Evolutionary conservation across 2,329 filamentous ascomycete species (phyloP), one percentile per base, ranked within the genome.

Genomic region (Emericellopsis atlantica): DNA sequence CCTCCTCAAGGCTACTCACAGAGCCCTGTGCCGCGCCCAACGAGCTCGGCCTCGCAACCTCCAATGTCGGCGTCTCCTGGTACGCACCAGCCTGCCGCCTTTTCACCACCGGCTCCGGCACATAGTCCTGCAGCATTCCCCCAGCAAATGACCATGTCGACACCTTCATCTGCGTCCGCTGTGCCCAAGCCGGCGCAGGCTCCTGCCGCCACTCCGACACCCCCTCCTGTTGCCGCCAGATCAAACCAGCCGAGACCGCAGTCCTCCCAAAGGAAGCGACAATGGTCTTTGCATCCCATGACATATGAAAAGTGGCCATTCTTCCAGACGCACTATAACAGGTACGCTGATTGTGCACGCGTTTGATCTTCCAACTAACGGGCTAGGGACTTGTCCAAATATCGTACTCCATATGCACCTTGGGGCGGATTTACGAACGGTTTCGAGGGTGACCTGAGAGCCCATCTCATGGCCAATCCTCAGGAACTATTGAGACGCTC

Each of bases 381-480:
- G 4, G n/a, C 5, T 45, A 74, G 71, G 57, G 70, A 74, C 44
- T 60, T 70, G 6, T 63, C 67, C 7, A 69, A 69, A 41, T 79
- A 81, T 44, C 67, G 72, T 39, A 77, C 73, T 5, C 76, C 76
- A 1, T 81, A 80, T 50, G 66, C 70, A 14, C 60, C 65, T 2
- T 66, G 61, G 58, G 69, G 71, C 21, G 76, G 74, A 0, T 79
- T 79, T 48, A 75, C 70, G 29, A 79, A 79, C 45, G 74, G 73
- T 5, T 77, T 78, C 43, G 72, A 77, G 53, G 72, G 70, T 16
- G 69, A 69, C 37, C 45, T 69, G 15, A 59, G 62, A 38, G 64
- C 65, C 15, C 66, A 71, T 43, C 45, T 72, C 36, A 62, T 67
- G 55, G 48, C 52, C 11, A 56, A 53, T 38, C 51, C 53, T 15